A percentile compares a stretch with the other conserved stretches of the same genome.
Evolutionary conservation across 345 rosid genomes (phyloP).

Genomic region (Excoecaria cochinchinensis): DNA sequence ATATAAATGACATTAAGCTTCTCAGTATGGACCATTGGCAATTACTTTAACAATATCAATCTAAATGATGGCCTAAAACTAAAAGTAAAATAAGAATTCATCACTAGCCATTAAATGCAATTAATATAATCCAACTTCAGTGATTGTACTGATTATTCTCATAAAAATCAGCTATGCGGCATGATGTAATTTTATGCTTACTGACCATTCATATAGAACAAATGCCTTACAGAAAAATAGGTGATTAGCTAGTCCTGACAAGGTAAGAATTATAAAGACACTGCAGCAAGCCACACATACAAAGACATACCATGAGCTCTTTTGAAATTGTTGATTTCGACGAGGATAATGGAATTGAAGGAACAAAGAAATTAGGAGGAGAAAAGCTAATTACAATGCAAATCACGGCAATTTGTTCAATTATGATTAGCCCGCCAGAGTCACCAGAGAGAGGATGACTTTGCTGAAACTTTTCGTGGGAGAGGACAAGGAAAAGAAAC

Average conservation of each 20-base stretch:
- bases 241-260: neutral
- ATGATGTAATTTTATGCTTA: constrained; percentile 44
- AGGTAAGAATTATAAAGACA: neutral
- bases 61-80: constrained; percentile 24
- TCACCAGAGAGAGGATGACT: too few relatives aligned
- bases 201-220: constrained; percentile 61
- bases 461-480: too few relatives aligned
- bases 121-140: constrained; percentile 28
- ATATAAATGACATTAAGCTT: neutral
- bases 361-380: too few relatives aligned
- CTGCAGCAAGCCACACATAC: neutral
- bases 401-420: too few relatives aligned
- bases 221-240: neutral
- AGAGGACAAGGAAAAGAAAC: too few relatives aligned
- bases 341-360: too few relatives aligned
- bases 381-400: too few relatives aligned
- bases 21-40: neutral
- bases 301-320: too few relatives aligned
- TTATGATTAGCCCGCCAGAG: too few relatives aligned
- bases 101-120: constrained; percentile 30
- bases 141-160: constrained; percentile 50
- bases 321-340: too few relatives aligned
- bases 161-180: constrained; percentile 29
- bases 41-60: constrained; percentile 5
- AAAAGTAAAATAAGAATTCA: constrained; percentile 15